phyloP scores from a whole-genome alignment of 1,139 yeast genomes.

The Yamadazyma membranifaciens region DNA sequence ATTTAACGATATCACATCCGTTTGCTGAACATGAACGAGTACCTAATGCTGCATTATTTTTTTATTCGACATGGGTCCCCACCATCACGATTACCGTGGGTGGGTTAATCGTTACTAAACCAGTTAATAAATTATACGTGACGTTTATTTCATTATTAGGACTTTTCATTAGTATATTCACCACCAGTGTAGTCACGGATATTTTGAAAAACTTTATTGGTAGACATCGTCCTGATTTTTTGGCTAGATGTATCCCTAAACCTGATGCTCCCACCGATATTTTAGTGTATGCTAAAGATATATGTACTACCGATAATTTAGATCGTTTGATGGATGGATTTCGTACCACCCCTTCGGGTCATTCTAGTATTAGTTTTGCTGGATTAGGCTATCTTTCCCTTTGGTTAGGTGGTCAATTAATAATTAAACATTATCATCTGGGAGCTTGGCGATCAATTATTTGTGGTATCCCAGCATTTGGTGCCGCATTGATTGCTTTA shows the following conservation, averaged over 20 bases:
- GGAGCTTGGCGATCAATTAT: constrained; percentile 56
- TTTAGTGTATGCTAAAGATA: constrained; percentile 54
- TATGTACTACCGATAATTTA: constrained; percentile 55
- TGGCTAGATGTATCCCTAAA: constrained; percentile 67
- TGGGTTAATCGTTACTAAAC: constrained; percentile 29
- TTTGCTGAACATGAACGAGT: constrained; percentile 68
- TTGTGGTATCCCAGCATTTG: constrained; percentile 39
- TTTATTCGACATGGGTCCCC: constrained; percentile 43
- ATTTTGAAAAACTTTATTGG: constrained; percentile 70
- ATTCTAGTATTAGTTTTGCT: constrained; percentile 62
- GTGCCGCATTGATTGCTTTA: constrained; percentile 66
- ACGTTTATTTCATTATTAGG: constrained; percentile 43
- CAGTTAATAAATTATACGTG: constrained; percentile 35
- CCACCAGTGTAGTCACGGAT: constrained; percentile 47
- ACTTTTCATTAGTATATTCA: constrained; percentile 34
- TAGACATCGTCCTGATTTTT: constrained; percentile 75
- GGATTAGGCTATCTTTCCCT: constrained; percentile 64
- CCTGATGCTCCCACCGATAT: constrained; percentile 45
- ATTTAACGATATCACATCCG: constrained; percentile 62
- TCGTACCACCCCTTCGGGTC: constrained; percentile 80
- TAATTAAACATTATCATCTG: constrained; percentile 30
- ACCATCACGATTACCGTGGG: constrained; percentile 22
- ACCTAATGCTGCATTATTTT: constrained; percentile 29
- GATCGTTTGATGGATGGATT: constrained; percentile 60
- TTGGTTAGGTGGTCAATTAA: constrained; percentile 65